Conservation (phyloP, 495 filamentous ascomycete genomes). For the Tuber umbilicatum region DNA sequence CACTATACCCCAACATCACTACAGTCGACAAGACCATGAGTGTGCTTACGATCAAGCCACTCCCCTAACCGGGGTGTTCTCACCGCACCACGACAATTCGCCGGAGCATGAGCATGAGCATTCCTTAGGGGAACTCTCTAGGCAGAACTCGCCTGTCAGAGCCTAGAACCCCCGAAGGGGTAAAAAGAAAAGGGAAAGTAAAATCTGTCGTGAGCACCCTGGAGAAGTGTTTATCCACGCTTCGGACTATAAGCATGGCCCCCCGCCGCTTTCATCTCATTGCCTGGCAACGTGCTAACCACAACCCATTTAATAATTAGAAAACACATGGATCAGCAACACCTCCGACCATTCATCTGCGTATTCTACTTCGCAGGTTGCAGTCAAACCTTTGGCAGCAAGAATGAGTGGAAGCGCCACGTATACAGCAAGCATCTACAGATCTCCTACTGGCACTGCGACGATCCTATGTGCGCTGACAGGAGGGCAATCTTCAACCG, state of each 20-base stretch:
- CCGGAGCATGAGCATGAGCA: no score
- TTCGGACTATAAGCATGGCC: conserved; percentile 27
- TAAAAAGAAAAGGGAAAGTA: conserved; percentile 22
- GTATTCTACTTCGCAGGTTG: conserved; percentile 78
- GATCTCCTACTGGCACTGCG: conserved; percentile 73
- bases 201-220: conserved; percentile 17
- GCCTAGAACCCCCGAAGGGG: conserved; percentile 50
- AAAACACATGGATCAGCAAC: conserved; percentile 50
- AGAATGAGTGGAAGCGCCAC: conserved; percentile 97
- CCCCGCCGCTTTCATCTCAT: not conserved
- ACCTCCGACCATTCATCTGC: conserved; percentile 67
- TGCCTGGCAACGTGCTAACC: conserved; percentile 23
- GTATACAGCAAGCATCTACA: conserved; percentile 73
- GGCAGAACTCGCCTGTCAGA: no score
- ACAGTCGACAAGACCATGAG: no score
- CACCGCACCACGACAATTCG: no score
- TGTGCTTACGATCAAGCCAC: no score
- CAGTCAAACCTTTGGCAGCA: conserved; percentile 73
- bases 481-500: conserved; percentile 71
- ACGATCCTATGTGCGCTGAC: conserved; percentile 56
- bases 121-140: no score
- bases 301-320: conserved; percentile 44
- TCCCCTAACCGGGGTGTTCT: no score
- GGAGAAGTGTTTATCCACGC: conserved; percentile 16
- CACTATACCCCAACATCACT: no score